Base-by-base conservation (phyloP, 2,329 filamentous ascomycete genomes). In the Fusarium graminum region DNA sequence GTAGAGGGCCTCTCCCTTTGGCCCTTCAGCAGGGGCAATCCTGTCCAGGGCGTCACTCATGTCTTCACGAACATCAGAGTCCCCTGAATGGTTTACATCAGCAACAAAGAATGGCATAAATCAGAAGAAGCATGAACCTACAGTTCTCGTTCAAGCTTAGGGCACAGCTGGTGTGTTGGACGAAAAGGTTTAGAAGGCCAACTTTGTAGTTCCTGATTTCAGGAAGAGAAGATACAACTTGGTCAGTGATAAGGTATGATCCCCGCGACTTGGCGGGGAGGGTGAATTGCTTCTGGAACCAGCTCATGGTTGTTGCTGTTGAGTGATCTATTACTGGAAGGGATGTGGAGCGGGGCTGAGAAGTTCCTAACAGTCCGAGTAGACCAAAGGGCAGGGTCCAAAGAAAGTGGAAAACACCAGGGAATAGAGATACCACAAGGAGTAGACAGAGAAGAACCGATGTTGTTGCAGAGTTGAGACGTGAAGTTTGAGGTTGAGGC, bases 21-120 rank as follows among this genome's bases (percentile, higher is more conserved):
- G 86, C 54, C 96, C 94, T 7, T 79, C 78, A 74, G 92, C 91
- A 0, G 94, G 93, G 40, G 90, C 95, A 73, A 99, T 91, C 42
- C 93, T 85, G 78, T 99, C 94, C 68, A 99, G 83, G 44, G 94
- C 93, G 81, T 97, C 93, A 74, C 88, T 93, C 94, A 98, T 97
- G 79, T 99, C 93, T 39, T 86, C 86, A 59, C 93, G 86, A n/a
- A 99, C 95, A 80, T 96, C 92, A 43, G 77, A 75, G 74, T 94
- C 92, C 92, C 76, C 76, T 77, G 7, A 9, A 42, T 19, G 36
- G 10, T 29, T 50, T n/a, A 36, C 22, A 19, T 54, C 78, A 78
- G 75, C 94, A 39, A 22, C n/a, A 14, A 19, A 26, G 30, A 6
- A 22, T 22, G 17, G 19, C 17, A 16, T n/a, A 14, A 28, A 11